Conservation (phyloP, 2,329 filamentous ascomycete species). For the Alternaria consortialis region DNA sequence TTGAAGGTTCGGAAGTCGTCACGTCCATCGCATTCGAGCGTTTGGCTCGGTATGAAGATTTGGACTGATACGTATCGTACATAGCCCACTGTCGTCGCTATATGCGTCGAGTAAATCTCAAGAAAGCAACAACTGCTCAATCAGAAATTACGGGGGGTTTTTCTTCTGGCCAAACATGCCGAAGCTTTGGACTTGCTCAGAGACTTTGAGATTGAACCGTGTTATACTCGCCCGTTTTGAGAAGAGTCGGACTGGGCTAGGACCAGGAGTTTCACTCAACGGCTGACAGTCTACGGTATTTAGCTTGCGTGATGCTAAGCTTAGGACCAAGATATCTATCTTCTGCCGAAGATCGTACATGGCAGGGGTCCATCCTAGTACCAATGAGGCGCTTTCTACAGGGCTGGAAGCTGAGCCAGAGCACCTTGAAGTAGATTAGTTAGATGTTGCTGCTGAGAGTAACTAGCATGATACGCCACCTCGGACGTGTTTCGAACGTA, state of each 20-base stretch:
- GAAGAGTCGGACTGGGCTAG: slow-evolving; percentile 32
- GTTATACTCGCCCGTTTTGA: slow-evolving; percentile 35
- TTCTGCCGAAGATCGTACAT: slow-evolving; percentile 28
- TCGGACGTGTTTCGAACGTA: slow-evolving; percentile 31
- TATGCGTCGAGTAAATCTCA: neutral
- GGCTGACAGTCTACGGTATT: slow-evolving; percentile 37
- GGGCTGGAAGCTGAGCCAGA: slow-evolving; percentile 24
- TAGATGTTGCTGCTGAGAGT: slow-evolving; percentile 22
- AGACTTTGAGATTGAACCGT: slow-evolving; percentile 31
- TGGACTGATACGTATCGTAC: neutral
- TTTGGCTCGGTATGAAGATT: slow-evolving; percentile 23
- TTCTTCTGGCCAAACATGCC: neutral
- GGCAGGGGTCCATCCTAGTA: slow-evolving; percentile 27
- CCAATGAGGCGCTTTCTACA: slow-evolving; percentile 17
- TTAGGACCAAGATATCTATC: slow-evolving; percentile 27
- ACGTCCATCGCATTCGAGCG: slow-evolving; percentile 20
- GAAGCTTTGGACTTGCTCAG: slow-evolving; percentile 24
- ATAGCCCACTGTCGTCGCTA: neutral
- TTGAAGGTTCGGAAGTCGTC: slow-evolving; percentile 20
- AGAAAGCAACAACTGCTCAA: neutral
- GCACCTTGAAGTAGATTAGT: slow-evolving; percentile 23
- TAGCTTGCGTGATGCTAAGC: slow-evolving; percentile 28
- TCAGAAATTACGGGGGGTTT: neutral
- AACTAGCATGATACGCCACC: slow-evolving; percentile 24
- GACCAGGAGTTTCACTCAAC: slow-evolving; percentile 24